Conservation (phyloP, 75 land plant genomes). For the Cupressus sempervirens region DNA sequence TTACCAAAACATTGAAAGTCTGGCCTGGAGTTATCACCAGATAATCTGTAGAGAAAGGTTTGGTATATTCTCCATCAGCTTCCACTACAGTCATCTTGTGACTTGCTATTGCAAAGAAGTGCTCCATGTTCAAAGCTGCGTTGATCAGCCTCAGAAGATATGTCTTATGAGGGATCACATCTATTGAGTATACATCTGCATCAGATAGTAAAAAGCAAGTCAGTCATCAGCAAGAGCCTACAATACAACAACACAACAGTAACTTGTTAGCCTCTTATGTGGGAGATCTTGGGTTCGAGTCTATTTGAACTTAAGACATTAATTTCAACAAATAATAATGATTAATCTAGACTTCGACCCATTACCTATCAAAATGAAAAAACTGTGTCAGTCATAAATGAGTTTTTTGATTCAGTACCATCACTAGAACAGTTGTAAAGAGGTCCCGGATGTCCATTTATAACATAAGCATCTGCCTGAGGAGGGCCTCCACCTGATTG, state of each 20-base stretch:
- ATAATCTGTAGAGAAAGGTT: constrained; percentile 29
- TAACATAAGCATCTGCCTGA: constrained; percentile 33
- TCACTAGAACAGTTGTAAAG: constrained; percentile 34
- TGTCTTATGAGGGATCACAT: constrained; percentile 41
- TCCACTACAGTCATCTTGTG: constrained; percentile 65
- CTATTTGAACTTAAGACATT: too few relatives aligned
- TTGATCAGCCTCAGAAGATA: constrained; percentile 61
- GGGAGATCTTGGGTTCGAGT: too few relatives aligned
- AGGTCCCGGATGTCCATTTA: constrained; percentile 60
- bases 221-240: too few relatives aligned
- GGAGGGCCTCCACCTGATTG: constrained; percentile 38
- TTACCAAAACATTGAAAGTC: constrained; percentile 53
- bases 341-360: too few relatives aligned
- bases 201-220: not conserved
- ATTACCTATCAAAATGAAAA: too few relatives aligned
- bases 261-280: too few relatives aligned
- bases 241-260: too few relatives aligned
- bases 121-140: constrained; percentile 45
- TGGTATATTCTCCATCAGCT: constrained; percentile 48
- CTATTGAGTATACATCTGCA: constrained; percentile 30
- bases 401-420: constrained; percentile 10
- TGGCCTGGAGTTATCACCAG: constrained; percentile 60
- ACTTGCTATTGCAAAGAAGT: constrained; percentile 59
- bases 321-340: too few relatives aligned
- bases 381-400: too few relatives aligned